Base-by-base conservation (phyloP, 306 rosid species). In the Cyclanthera cordifolia region DNA sequence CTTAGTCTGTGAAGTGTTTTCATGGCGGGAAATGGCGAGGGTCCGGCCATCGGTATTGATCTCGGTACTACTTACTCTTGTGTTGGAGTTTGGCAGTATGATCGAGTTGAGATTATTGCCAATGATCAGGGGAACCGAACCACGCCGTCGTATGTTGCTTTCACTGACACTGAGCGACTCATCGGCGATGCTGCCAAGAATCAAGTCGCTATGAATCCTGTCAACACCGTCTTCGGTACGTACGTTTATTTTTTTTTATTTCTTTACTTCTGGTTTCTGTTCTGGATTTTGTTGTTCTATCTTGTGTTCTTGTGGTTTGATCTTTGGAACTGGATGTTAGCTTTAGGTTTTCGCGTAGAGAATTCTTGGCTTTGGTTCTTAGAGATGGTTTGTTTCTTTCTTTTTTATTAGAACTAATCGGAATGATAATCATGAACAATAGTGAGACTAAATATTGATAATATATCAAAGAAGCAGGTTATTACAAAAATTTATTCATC, bases 41-140 rank as follows among this genome's bases (percentile, higher is more conserved):
- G 95, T 6, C 96, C 88, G 3, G 95, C 95, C 16, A 90, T 90
- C 37, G 95, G 95, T 4, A 90, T 90, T 41, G 95, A 90, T 72
- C 92, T 90, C 6, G 96, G 95, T 2, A 87, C 96, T 0, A 90
- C 86, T 0, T 87, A 90, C 81, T 85, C 91, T 0, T 90, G 96
- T 59, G 96, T 90, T 4, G 92, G 95, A 19, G 96, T 90, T 0
- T 90, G 95, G 90, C 95, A 90, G 61, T 90, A 90, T 32, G 96
- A 85, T 34, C 87, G 95, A 5, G 95, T 87, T 0, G 92, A 87
- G 77, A 90, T 90, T 54, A 85, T 90, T 0, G 96, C 96, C 7
- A 87, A 90, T 17, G 96, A 90, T 19, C 96, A 90, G 57, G 95
- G 96, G 0, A 87, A 90, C 80, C 69, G 88, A 16, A 90, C 92